Conservation (phyloP, 176 grass and related monocot species). For the Triticum aestivum region DNA sequence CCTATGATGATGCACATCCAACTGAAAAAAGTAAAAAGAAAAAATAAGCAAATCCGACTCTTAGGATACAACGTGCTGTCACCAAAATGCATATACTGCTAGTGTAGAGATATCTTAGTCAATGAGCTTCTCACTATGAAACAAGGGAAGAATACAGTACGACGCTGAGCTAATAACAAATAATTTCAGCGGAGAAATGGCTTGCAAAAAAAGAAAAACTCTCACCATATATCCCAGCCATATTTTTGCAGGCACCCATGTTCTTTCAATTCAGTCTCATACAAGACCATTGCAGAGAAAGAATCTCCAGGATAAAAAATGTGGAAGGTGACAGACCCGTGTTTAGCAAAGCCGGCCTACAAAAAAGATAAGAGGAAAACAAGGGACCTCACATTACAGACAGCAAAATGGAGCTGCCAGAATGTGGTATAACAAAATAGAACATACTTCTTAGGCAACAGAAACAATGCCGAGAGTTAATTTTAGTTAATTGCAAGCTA, state of each 20-base stretch:
- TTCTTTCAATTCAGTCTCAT: slow-evolving; percentile 18
- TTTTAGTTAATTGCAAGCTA: not conserved
- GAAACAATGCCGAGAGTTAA: not conserved
- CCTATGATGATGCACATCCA: not conserved
- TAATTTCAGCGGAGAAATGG: too few species aligned
- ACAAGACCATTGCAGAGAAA: slow-evolving; percentile 49
- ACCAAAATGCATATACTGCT: too few species aligned
- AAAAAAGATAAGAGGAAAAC: not conserved
- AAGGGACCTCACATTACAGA: not conserved
- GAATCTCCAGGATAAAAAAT: slow-evolving; percentile 25
- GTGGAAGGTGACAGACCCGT: slow-evolving; percentile 29
- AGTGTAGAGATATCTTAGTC: too few species aligned
- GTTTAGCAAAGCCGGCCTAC: slow-evolving; percentile 42
- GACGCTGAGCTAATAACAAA: too few species aligned
- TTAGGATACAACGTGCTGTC: not conserved
- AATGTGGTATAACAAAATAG: not conserved
- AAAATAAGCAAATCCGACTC: not conserved
- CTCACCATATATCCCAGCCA: slow-evolving; percentile 35
- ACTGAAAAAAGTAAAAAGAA: not conserved
- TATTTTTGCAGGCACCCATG: slow-evolving; percentile 15
- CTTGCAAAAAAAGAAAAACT: not conserved
- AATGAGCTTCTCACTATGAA: not conserved
- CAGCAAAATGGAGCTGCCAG: slow-evolving; percentile 1
- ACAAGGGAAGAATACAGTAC: too few species aligned
- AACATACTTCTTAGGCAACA: slow-evolving; percentile 2